phyloP scores from a whole-genome alignment of 306 rosid species.

The Argentina anserina region DNA sequence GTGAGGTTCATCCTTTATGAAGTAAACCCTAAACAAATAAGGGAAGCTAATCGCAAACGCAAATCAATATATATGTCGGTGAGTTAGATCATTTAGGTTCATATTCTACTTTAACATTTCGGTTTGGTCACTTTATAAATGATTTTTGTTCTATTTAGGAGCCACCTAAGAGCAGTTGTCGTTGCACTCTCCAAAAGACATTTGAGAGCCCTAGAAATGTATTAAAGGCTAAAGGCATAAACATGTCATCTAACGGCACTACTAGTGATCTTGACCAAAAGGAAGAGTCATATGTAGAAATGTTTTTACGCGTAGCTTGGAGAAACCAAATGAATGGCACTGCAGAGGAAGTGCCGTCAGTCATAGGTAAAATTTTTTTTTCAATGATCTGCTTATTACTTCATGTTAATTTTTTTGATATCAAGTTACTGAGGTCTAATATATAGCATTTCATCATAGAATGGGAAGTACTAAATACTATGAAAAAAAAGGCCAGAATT shows the following conservation, averaged over 20 bases:
- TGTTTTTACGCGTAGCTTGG: background rate
- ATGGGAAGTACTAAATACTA: background rate
- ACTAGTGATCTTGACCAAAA: too few relatives aligned
- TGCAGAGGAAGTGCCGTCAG: background rate
- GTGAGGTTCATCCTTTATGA: background rate
- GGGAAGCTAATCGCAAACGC: background rate
- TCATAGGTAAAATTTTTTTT: background rate
- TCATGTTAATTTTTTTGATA: background rate
- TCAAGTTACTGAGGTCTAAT: background rate
- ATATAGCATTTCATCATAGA: background rate
- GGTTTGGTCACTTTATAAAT: too few relatives aligned
- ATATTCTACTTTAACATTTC: background rate
- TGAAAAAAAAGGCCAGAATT: too few relatives aligned
- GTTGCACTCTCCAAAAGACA: too few relatives aligned
- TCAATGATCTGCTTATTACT: background rate
- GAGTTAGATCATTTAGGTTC: background rate
- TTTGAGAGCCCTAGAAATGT: too few relatives aligned
- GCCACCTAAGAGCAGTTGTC: too few relatives aligned
- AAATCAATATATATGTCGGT: background rate
- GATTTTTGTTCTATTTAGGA: too few relatives aligned
- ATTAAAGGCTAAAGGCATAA: too few relatives aligned
- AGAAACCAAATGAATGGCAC: background rate
- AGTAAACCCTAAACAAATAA: background rate
- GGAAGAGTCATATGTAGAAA: background rate
- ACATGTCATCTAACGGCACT: too few relatives aligned